These are phyloP conservation scores for Stipa capillata DNA, from an alignment of 176 grass and related monocot species.

Conservation along the genomic window DNA sequence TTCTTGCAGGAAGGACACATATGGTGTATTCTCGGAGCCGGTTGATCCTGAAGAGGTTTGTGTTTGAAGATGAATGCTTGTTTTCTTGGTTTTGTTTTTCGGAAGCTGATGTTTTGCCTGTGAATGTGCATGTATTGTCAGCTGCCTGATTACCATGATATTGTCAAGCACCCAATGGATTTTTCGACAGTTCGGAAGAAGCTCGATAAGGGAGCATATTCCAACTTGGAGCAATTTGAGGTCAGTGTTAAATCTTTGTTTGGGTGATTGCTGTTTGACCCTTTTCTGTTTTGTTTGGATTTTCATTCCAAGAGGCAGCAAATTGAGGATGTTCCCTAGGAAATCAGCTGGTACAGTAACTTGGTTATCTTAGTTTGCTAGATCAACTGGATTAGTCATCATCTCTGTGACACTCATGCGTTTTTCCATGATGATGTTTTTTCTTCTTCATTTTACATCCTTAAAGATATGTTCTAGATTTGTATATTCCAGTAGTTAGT, in stretches of 20 bases:
- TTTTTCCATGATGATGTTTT: not conserved
- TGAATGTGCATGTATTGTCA: conserved; percentile 26
- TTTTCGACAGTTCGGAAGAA: conserved; percentile 82
- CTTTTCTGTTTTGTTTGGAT: not conserved
- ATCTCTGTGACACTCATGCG: not conserved
- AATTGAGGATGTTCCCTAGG: not conserved
- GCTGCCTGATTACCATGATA: conserved; percentile 96
- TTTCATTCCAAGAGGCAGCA: not conserved
- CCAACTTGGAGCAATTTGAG: conserved; percentile 89
- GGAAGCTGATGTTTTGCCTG: conserved; percentile 21
- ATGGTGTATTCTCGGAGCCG: conserved; percentile 81
- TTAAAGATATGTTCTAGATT: not conserved
- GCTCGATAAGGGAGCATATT: conserved; percentile 55
- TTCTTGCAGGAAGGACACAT: conserved; percentile 88
- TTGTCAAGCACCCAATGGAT: conserved; percentile 94
- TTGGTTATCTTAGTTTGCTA: not conserved
- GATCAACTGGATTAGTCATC: not conserved
- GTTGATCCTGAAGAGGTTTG: conserved; percentile 89
- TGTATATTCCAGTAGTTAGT: not conserved
- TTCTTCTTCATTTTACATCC: not conserved
- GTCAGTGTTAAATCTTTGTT: conserved; percentile 26
- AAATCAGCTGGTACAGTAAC: not conserved
- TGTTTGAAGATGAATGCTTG: not conserved
- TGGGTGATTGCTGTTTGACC: not conserved
- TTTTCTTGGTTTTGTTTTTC: conserved; percentile 3